These are phyloP conservation scores for Trichoderma atroviride DNA, from an alignment of 2,329 filamentous ascomycete genomes.

Conservation along the genomic window DNA sequence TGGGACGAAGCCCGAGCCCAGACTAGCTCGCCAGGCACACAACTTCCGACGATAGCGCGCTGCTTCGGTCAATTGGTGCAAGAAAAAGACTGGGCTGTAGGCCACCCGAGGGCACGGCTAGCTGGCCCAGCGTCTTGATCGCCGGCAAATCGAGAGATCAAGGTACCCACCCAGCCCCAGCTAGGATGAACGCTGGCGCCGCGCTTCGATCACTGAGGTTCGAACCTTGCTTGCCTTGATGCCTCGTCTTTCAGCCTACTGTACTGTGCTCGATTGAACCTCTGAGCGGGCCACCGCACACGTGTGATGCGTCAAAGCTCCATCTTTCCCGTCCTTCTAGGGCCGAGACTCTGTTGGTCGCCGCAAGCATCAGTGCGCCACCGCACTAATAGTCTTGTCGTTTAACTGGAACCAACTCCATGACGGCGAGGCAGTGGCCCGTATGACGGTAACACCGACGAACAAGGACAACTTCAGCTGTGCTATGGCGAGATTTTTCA, in stretches of 20 bases:
- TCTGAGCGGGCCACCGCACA: constrained; percentile 3
- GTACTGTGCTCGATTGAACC: too few relatives aligned
- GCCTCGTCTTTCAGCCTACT: background rate
- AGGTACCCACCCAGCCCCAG: background rate
- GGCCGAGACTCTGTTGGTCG: constrained; percentile 17
- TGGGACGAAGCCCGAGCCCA: background rate
- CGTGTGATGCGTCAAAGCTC: constrained; percentile 8
- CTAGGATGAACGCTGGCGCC: constrained; percentile 11
- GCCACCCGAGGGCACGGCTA: background rate
- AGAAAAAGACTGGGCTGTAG: background rate
- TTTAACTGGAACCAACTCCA: background rate
- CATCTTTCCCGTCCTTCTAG: constrained; percentile 11
- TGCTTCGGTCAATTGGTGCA: background rate
- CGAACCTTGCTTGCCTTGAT: background rate
- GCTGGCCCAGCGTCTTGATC: constrained; percentile 2
- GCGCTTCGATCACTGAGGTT: background rate
- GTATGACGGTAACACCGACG: background rate
- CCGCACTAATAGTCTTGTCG: constrained; percentile 12
- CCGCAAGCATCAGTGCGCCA: constrained; percentile 12
- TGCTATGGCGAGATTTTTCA: background rate
- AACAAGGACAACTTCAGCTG: constrained; percentile 2
- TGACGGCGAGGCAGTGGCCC: background rate
- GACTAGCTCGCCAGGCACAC: constrained; percentile 13
- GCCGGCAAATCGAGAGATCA: constrained; percentile 20
- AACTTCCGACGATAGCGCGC: background rate